Percentiles rank a stretch among this genome's conserved stretches.
phyloP scores from a whole-genome alignment of 306 rosid genomes.

The Lablab purpureus region DNA sequence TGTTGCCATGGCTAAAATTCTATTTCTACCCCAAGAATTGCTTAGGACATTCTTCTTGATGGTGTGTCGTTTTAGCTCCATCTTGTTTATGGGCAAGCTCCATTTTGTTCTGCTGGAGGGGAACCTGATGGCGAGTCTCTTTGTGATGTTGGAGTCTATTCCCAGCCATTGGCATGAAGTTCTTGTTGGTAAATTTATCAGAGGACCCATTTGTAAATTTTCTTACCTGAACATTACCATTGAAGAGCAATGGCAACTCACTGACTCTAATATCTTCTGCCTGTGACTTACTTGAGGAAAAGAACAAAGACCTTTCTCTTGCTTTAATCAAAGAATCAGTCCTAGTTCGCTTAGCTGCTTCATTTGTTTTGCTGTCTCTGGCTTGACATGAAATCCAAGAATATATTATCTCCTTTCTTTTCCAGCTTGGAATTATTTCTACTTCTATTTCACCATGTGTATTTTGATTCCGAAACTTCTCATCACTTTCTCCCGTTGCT shows the following conservation, averaged over 20 bases:
- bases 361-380: slow-evolving; percentile 33
- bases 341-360: slow-evolving; percentile 41
- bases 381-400: slow-evolving; percentile 66
- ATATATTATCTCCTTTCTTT: slow-evolving; percentile 45
- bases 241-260: neutral
- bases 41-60: slow-evolving; percentile 35
- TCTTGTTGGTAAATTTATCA: slow-evolving; percentile 41
- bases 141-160: slow-evolving; percentile 32
- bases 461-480: neutral
- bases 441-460: neutral
- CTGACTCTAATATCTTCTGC: slow-evolving; percentile 15
- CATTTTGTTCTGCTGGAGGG: slow-evolving; percentile 39
- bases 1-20: slow-evolving; percentile 45
- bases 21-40: slow-evolving; percentile 1
- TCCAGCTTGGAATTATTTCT: neutral
- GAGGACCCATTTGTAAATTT: slow-evolving; percentile 46
- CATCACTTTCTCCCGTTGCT: neutral
- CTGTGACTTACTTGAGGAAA: slow-evolving; percentile 47
- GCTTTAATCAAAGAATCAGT: slow-evolving; percentile 51
- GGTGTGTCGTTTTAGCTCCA: slow-evolving; percentile 12
- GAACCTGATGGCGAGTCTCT: slow-evolving; percentile 29
- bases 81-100: slow-evolving; percentile 39
- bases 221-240: neutral
- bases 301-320: slow-evolving; percentile 51
- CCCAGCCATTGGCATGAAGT: slow-evolving; percentile 33